Conservation (phyloP, 2,329 filamentous ascomycete species). For the Lachnellula subtilissima region DNA sequence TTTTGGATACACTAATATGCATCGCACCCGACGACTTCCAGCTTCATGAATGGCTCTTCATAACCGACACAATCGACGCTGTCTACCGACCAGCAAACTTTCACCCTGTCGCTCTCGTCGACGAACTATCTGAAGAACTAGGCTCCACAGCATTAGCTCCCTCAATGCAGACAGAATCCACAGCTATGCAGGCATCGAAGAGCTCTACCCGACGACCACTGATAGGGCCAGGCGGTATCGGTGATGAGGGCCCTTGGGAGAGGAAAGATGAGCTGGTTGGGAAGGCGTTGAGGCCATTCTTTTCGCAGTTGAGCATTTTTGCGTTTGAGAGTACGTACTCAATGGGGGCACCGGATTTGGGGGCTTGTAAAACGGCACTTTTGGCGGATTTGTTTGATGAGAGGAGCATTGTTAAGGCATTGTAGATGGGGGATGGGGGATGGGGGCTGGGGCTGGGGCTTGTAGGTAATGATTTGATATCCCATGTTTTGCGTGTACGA, state of each 20-base stretch:
- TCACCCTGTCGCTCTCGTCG: slow-evolving; percentile 70
- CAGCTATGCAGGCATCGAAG: slow-evolving; percentile 21
- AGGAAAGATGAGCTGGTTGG: slow-evolving; percentile 65
- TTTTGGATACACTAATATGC: slow-evolving; percentile 83
- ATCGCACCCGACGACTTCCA: slow-evolving; percentile 93
- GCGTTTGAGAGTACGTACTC: slow-evolving; percentile 91
- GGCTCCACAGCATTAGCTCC: slow-evolving; percentile 24
- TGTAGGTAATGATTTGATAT: too few relatives aligned
- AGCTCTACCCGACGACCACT: slow-evolving; percentile 34
- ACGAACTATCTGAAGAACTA: slow-evolving; percentile 77
- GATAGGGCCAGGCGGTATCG: slow-evolving; percentile 42
- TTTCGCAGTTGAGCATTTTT: slow-evolving; percentile 86
- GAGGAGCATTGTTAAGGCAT: slow-evolving; percentile 57
- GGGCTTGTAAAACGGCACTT: slow-evolving; percentile 58
- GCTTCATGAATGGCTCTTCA: slow-evolving; percentile 95
- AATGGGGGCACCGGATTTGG: slow-evolving; percentile 66
- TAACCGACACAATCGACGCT: slow-evolving; percentile 94
- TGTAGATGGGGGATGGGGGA: slow-evolving; percentile 14
- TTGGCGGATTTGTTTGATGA: slow-evolving; percentile 78
- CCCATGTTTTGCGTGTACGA: too few relatives aligned
- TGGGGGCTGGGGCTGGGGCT: too few relatives aligned
- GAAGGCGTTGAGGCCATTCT: slow-evolving; percentile 79
- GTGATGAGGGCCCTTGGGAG: slow-evolving; percentile 52
- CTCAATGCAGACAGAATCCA: slow-evolving; percentile 19
- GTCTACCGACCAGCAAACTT: slow-evolving; percentile 74